A percentile compares a stretch with the other conserved stretches of the same genome.
These are phyloP conservation scores for Penicillium sp. DNA, from an alignment of 2,329 filamentous ascomycete species.

Conservation along the genomic window DNA sequence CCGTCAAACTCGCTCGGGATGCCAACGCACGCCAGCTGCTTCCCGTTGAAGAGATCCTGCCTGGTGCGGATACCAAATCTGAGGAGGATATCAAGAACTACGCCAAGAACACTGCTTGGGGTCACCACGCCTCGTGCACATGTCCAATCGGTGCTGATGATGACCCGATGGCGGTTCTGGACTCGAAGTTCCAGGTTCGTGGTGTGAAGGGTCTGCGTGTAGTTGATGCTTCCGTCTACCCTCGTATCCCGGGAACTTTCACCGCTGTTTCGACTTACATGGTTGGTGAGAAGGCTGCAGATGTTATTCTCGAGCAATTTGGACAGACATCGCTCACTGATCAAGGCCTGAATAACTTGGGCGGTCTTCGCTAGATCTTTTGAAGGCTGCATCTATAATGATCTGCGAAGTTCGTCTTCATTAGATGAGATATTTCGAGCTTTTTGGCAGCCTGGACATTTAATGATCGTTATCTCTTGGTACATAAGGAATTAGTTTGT, in stretches of 20 bases:
- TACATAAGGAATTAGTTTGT: too few relatives aligned
- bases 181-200: conserved; percentile 57
- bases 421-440: too few relatives aligned
- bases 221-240: conserved; percentile 61
- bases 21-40: conserved; percentile 45
- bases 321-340: conserved; percentile 13
- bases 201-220: conserved; percentile 58
- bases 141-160: conserved; percentile 55
- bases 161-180: conserved; percentile 56
- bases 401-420: too few relatives aligned
- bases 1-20: conserved; percentile 47
- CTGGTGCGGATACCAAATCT: conserved; percentile 41
- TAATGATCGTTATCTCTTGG: too few relatives aligned
- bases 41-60: conserved; percentile 44
- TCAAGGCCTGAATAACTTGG: too few relatives aligned
- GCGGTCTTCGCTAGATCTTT: too few relatives aligned
- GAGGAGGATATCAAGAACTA: conserved; percentile 49
- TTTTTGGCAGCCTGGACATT: too few relatives aligned
- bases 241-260: conserved; percentile 56
- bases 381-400: too few relatives aligned
- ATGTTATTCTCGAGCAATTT: conserved; percentile 45
- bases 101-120: conserved; percentile 53
- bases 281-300: conserved; percentile 61
- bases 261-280: conserved; percentile 55
- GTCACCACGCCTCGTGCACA: conserved; percentile 59